A percentile compares a stretch with the other conserved stretches of the same genome.
Conservation (phyloP, 768 basidiomycete genomes). For the Piloderma croceum region DNA sequence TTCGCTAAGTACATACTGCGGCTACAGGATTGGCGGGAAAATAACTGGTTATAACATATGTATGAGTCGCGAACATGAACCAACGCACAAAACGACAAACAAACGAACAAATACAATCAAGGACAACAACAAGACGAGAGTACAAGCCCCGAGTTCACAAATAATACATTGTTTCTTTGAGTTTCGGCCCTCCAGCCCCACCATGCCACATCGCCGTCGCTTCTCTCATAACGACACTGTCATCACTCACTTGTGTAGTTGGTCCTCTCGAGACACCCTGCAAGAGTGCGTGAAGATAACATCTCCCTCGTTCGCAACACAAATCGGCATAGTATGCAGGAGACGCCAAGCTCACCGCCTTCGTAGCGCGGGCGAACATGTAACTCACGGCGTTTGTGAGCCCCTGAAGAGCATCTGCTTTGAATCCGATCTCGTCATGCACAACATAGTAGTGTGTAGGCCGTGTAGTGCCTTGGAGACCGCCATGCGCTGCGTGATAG, state of each 20-base stretch:
- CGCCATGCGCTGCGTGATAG: constrained; percentile 31
- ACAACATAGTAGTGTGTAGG: constrained; percentile 54
- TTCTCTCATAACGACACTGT: constrained; percentile 48
- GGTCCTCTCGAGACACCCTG: constrained; percentile 33
- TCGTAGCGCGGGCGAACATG: constrained; percentile 57
- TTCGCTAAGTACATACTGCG: constrained; percentile 4
- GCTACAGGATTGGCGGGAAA: not conserved
- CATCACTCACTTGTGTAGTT: constrained; percentile 33
- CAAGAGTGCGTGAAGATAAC: constrained; percentile 46
- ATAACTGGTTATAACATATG: not conserved
- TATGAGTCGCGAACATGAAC: not conserved
- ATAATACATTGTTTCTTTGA: constrained; percentile 77
- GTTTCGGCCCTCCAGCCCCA: constrained; percentile 41
- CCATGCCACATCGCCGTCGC: constrained; percentile 50
- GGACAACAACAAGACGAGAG: not conserved
- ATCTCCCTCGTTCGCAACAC: constrained; percentile 52
- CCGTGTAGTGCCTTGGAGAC: constrained; percentile 36
- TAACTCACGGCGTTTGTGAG: constrained; percentile 52
- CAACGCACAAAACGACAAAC: not conserved
- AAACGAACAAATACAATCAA: constrained; percentile 2
- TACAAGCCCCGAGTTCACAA: constrained; percentile 33
- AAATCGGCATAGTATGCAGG: constrained; percentile 40
- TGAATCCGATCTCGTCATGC: constrained; percentile 47
- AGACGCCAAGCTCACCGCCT: constrained; percentile 32
- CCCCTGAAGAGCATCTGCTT: constrained; percentile 45